A percentile compares a stretch with the other conserved stretches of the same genome.
phyloP scores from a whole-genome alignment of 2,329 filamentous ascomycete genomes.

The Elsinoe batatas region DNA sequence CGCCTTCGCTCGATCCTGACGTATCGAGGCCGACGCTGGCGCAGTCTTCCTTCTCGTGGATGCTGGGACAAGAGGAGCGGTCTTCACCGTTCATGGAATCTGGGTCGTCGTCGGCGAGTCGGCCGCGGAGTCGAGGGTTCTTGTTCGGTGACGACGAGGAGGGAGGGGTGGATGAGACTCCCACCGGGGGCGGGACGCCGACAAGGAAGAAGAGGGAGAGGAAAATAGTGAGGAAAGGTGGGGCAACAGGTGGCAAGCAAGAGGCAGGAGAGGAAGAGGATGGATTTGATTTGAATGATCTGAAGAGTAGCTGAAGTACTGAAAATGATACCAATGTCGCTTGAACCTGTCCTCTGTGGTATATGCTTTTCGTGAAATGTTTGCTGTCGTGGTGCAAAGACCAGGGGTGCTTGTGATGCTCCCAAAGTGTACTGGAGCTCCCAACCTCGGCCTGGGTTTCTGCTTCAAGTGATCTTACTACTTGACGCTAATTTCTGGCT shows the following conservation, averaged over 20 bases:
- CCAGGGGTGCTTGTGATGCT: not conserved
- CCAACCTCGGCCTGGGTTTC: too few species aligned
- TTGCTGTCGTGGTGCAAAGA: not conserved
- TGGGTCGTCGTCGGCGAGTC: slow-evolving; percentile 15
- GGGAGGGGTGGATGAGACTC: slow-evolving; percentile 2
- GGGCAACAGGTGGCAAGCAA: not conserved
- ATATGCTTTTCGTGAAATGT: not conserved
- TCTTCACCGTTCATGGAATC: slow-evolving; percentile 12
- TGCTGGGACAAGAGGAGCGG: slow-evolving; percentile 43
- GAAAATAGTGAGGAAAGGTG: slow-evolving; percentile 10
- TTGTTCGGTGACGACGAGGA: slow-evolving; percentile 18
- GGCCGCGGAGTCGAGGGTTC: slow-evolving; percentile 17
- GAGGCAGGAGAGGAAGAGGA: slow-evolving; percentile 12
- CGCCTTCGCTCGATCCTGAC: not conserved
- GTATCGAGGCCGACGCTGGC: slow-evolving; percentile 47
- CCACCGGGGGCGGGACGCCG: not conserved
- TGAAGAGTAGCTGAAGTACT: slow-evolving; percentile 13
- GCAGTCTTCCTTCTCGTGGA: slow-evolving; percentile 70
- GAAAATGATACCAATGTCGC: not conserved
- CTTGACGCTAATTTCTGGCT: too few species aligned
- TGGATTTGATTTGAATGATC: slow-evolving; percentile 14
- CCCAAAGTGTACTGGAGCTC: too few species aligned
- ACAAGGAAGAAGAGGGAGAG: slow-evolving; percentile 4
- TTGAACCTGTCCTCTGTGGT: too few species aligned
- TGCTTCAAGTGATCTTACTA: too few species aligned